These are phyloP conservation scores for Tuber calosporum DNA, from an alignment of 495 filamentous ascomycete species.

Conservation along the genomic window DNA sequence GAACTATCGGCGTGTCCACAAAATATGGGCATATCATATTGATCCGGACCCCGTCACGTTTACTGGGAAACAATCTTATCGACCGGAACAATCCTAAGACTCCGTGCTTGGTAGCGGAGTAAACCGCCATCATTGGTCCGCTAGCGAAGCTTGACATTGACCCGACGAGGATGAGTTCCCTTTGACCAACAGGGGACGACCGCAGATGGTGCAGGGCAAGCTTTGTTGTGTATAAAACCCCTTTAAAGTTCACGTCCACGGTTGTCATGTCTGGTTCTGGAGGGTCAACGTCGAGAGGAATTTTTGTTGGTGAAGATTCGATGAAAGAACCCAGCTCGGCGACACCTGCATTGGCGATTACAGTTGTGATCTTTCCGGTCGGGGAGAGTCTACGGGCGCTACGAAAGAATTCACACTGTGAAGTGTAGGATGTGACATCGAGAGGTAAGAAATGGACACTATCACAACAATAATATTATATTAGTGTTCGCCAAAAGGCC, in stretches of 20 bases:
- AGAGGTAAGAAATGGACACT: slow-evolving; percentile 51
- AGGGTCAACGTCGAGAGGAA: slow-evolving; percentile 41
- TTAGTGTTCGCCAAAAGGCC: neutral
- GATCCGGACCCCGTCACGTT: slow-evolving; percentile 48
- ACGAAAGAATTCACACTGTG: slow-evolving; percentile 57
- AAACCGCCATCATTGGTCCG: slow-evolving; percentile 49
- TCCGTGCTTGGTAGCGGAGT: slow-evolving; percentile 57
- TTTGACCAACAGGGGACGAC: slow-evolving; percentile 41
- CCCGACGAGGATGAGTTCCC: slow-evolving; percentile 52
- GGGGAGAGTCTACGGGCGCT: slow-evolving; percentile 50
- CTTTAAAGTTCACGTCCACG: slow-evolving; percentile 56
- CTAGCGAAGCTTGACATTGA: slow-evolving; percentile 51
- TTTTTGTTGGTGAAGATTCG: slow-evolving; percentile 37
- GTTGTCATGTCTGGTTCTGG: slow-evolving; percentile 51
- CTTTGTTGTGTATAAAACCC: slow-evolving; percentile 58
- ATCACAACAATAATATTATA: neutral
- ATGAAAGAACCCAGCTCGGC: slow-evolving; percentile 47
- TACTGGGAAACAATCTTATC: slow-evolving; percentile 44
- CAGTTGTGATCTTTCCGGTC: slow-evolving; percentile 52
- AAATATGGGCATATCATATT: slow-evolving; percentile 62
- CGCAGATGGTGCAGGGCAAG: slow-evolving; percentile 57
- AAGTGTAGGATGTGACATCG: slow-evolving; percentile 55
- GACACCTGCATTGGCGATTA: slow-evolving; percentile 65
- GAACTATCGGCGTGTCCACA: slow-evolving; percentile 56
- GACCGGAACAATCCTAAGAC: slow-evolving; percentile 58